Base-by-base conservation (phyloP, 129 eudicot genomes). In the Lonicera japonica region DNA sequence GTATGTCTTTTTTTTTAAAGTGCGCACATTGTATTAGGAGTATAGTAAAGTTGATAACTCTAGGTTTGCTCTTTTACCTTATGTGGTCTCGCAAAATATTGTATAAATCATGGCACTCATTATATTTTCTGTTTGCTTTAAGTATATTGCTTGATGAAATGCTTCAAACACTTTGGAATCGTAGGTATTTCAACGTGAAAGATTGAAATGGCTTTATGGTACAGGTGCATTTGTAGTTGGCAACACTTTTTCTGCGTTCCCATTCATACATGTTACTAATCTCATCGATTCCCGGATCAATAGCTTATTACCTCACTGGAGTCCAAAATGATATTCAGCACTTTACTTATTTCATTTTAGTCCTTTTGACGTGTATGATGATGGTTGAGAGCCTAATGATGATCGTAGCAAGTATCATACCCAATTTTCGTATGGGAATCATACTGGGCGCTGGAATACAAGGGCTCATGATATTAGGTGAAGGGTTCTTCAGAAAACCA, bases 191-290 rank as follows among this genome's bases (percentile, higher is more conserved):
- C n/a, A 22, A 15, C 65, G 74, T 17, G 85, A 74, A 50, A 56
- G 81, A 57, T n/a, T 79, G 21, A 79, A 79, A 21, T 81, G 85
- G 25, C 81, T 74, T 43, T 79, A 79, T 19, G 75, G 71, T 12
- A 59, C 66, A 2, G 46, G 29, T 0, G 77, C 85, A 54, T 79
- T 64, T 21, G 81, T 70, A n/a, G 39, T 79, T 0, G 72, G 68
- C 18, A 70, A 79, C 71, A 66, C 85, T 12, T 5, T 79, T 0
- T 79, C 85, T 4, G 65, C 85, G 20, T 25, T 48, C 0, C 85
- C 85, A 24, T n/a, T n/a, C n/a, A n/a, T 79, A 34, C 38, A 54
- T 80, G 51, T 24, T 80, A 14, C 60, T 75, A 45, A 54, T 58
- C 23, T 67, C 82, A 1, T 19, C 61, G 6, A 54, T 75, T 36